Base-by-base conservation (phyloP, 2,329 filamentous ascomycete genomes). In the Aspergillus glaucus region DNA sequence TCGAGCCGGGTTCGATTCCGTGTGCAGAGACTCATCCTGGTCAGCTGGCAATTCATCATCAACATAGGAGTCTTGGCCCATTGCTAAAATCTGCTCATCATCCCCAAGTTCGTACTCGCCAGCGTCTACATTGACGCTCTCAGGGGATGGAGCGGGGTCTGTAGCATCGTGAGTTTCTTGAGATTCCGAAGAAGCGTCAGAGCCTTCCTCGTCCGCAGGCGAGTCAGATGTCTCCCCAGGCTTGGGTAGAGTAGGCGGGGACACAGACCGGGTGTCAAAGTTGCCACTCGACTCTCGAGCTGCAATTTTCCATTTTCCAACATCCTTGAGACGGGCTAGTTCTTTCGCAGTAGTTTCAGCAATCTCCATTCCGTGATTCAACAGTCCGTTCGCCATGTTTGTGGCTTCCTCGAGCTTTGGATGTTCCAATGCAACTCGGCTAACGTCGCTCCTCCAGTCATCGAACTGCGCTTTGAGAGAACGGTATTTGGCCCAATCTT, bases 401-500 rank as follows among this genome's bases (percentile, higher is more conserved):
- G 86, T 84, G 15, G 88, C 87, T 47, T 81, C 74, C 17, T 78
- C 73, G 10, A 96, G 76, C 22, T 81, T 83, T 7, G 86, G 80
- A 63, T 96, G 87, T 3, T 82, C 79, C 51, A 86, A 79, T 36
- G 89, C 87, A 46, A 91, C 80, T 50, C 83, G 77, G 64, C 88
- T 84, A 43, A 98, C 83, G 57, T 94, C 88, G 32, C 81, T 77
- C 48, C 88, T 86, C 90, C 92, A 96, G 60, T 88, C 82, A 43
- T 86, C 84, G 46, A 96, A 87, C 10, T 87, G 85, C 47, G 80
- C 81, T 73, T 88, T 94, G 50, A 98, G 76, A 51, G 87, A 82
- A 66, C 97, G 90, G 64, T 95, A 98, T 66, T 92, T 93, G 51
- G 86, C 82, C 93, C 93, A 98, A 67, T 98, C 90, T 67, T 94